Evolutionary conservation across 192 early-diverging fungal genomes (phyloP).

Genomic region (Rhizophagus sp.): DNA sequence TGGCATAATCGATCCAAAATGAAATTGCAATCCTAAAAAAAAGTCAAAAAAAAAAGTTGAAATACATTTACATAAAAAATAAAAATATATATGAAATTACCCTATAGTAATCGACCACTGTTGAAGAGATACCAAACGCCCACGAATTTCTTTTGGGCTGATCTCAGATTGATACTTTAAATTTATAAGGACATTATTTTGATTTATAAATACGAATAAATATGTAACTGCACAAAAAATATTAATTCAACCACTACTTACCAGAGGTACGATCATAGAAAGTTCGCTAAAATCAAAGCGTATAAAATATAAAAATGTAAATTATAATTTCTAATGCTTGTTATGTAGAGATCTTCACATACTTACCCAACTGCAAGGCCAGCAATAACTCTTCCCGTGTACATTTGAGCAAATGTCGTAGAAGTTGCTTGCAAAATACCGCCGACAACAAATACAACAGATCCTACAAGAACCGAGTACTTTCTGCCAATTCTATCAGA

Average conservation of each 20-base stretch:
- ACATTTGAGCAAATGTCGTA: constrained; percentile 62
- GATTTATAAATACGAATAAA: neutral
- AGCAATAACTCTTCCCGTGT: constrained; percentile 75
- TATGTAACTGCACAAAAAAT: neutral
- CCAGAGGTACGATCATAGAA: constrained; percentile 60
- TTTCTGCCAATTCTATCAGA: constrained; percentile 73
- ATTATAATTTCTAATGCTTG: too few relatives aligned
- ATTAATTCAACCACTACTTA: neutral
- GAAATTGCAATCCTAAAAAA: constrained; percentile 59
- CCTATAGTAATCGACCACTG: constrained; percentile 96
- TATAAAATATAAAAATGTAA: constrained; percentile 19
- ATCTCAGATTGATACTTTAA: constrained; percentile 73
- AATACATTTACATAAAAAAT: neutral
- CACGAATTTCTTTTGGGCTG: constrained; percentile 80
- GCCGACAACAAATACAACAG: constrained; percentile 71
- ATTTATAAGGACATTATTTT: neutral
- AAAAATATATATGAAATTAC: neutral
- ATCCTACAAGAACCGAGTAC: constrained; percentile 65
- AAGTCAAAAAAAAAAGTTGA: constrained; percentile 12
- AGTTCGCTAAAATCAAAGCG: constrained; percentile 37
- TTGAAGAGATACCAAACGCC: constrained; percentile 81
- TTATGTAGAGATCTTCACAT: too few relatives aligned
- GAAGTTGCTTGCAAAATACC: constrained; percentile 69
- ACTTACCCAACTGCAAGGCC: constrained; percentile 79
- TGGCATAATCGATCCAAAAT: constrained; percentile 64